Conservation (phyloP, 2,329 filamentous ascomycete genomes). For the Cordyceps farinosa region DNA sequence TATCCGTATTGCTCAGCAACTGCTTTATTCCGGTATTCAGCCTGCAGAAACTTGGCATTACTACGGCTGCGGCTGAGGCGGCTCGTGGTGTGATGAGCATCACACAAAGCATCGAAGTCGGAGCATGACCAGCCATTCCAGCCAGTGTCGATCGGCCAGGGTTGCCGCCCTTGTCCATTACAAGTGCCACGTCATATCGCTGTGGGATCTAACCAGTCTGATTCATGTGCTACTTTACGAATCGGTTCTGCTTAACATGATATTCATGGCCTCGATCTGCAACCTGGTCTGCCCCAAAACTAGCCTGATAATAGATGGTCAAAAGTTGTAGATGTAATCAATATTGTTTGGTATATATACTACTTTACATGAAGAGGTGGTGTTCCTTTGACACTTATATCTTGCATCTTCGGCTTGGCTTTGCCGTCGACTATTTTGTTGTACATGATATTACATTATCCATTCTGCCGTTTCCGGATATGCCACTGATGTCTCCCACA, state of each 20-base stretch:
- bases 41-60: too few species aligned
- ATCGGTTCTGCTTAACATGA: background rate
- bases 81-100: too few species aligned
- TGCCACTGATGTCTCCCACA: background rate
- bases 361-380: background rate
- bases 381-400: background rate
- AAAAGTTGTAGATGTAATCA: background rate
- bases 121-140: too few species aligned
- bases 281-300: background rate
- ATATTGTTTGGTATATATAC: background rate
- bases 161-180: too few species aligned
- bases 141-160: too few species aligned
- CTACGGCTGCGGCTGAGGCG: too few species aligned
- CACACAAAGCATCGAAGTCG: too few species aligned
- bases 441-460: conserved; percentile 14
- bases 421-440: background rate
- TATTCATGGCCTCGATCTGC: background rate
- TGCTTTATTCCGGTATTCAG: too few species aligned
- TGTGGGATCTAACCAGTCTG: too few species aligned
- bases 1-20: background rate
- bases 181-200: too few species aligned
- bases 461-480: background rate
- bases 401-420: background rate
- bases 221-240: too few species aligned
- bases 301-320: too few species aligned